Conservation (phyloP, 106 monocot species). For the Gastrodia elata region DNA sequence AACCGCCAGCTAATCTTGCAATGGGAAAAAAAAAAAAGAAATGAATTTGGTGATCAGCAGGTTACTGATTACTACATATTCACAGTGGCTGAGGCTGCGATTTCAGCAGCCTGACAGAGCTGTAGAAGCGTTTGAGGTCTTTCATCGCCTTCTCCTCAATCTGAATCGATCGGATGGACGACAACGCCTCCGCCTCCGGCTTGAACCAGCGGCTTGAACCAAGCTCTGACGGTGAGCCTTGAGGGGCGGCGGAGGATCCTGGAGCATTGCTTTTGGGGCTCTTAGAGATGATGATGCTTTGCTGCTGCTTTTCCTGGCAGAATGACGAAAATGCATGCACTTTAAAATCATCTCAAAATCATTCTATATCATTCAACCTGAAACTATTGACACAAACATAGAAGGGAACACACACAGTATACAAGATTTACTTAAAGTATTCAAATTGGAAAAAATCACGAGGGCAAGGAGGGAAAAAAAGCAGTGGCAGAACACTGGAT, state of each 20-base stretch:
- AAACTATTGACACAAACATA: too few relatives aligned
- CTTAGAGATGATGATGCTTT: slow-evolving; percentile 35
- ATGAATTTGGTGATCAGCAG: neutral
- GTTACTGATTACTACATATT: slow-evolving; percentile 3
- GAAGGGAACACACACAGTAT: too few relatives aligned
- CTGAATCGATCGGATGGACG: slow-evolving; percentile 88
- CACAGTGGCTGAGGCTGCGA: slow-evolving; percentile 24
- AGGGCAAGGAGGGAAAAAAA: too few relatives aligned
- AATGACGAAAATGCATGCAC: neutral
- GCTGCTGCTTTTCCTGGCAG: slow-evolving; percentile 68
- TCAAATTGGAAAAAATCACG: too few relatives aligned
- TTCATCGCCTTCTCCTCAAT: slow-evolving; percentile 96
- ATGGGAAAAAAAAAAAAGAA: neutral
- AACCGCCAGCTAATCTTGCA: too few relatives aligned
- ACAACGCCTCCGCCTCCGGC: slow-evolving; percentile 79
- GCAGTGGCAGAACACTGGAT: too few relatives aligned
- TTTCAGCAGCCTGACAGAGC: slow-evolving; percentile 71
- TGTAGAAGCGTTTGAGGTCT: slow-evolving; percentile 87
- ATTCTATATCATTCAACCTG: too few relatives aligned
- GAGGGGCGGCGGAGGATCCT: slow-evolving; percentile 46
- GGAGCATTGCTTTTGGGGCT: slow-evolving; percentile 65
- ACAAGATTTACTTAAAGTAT: too few relatives aligned
- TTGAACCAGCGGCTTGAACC: slow-evolving; percentile 85
- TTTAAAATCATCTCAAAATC: too few relatives aligned
- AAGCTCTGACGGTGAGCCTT: slow-evolving; percentile 34